phyloP scores from a whole-genome alignment of 2,329 filamentous ascomycete species.

The Sarocladiaceae sp. region DNA sequence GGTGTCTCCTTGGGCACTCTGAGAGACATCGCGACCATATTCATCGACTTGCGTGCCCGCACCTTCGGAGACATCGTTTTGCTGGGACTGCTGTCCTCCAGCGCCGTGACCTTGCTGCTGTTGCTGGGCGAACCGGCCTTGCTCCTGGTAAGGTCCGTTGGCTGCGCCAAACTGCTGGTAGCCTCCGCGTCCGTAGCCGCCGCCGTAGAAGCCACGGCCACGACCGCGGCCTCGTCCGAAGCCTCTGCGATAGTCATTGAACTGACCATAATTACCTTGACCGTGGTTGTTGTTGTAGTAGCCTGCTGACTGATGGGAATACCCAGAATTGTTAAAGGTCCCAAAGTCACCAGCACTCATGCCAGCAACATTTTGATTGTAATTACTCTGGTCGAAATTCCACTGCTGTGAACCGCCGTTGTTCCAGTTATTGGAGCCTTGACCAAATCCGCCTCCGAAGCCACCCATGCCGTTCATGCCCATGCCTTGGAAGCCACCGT shows the following conservation, averaged over 20 bases:
- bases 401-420: constrained; percentile 72
- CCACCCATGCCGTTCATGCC: constrained; percentile 74
- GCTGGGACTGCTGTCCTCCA: constrained; percentile 15
- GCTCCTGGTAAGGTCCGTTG: constrained; percentile 29
- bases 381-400: constrained; percentile 85
- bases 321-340: constrained; percentile 70
- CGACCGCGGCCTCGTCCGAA: constrained; percentile 61
- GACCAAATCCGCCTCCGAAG: constrained; percentile 55
- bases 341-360: constrained; percentile 77
- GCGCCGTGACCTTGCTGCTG: constrained; percentile 22
- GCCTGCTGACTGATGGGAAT: constrained; percentile 71
- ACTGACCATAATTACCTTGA: constrained; percentile 78
- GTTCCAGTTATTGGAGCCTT: constrained; percentile 67
- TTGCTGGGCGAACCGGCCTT: constrained; percentile 17
- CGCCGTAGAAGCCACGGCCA: constrained; percentile 55
- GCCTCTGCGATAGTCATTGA: constrained; percentile 72
- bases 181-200: constrained; percentile 24
- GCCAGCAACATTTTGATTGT: constrained; percentile 77
- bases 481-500: constrained; percentile 71
- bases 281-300: constrained; percentile 50
- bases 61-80: constrained; percentile 11
- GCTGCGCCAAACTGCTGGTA: constrained; percentile 36
- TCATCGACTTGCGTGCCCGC: constrained; percentile 22
- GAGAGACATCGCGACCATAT: constrained; percentile 5
- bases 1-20: constrained; percentile 1